Evolutionary conservation across 345 rosid genomes (phyloP).

Genomic region (Eutrema japonicum): DNA sequence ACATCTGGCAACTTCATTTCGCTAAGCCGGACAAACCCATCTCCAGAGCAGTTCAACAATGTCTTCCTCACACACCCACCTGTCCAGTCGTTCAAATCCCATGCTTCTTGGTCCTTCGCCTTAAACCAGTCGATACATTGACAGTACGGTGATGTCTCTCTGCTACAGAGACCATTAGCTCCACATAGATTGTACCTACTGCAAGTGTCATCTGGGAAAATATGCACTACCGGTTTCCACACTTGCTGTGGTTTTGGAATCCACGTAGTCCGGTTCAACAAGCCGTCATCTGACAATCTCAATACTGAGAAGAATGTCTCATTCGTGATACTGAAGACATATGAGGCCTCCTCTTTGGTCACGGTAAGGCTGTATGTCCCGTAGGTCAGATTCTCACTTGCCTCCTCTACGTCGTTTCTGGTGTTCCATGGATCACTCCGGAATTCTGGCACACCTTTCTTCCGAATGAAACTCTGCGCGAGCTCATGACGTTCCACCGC

Average conservation of each 20-base stretch:
- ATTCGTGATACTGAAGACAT: constrained; percentile 44
- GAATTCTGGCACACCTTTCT: neutral
- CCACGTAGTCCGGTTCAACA: neutral
- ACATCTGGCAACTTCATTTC: constrained; percentile 63
- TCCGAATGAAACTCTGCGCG: neutral
- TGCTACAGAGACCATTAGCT: constrained; percentile 61
- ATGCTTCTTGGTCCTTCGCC: constrained; percentile 52
- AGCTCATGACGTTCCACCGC: constrained; percentile 39
- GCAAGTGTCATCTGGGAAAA: constrained; percentile 69
- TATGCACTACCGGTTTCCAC: constrained; percentile 43
- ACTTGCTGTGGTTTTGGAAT: constrained; percentile 44
- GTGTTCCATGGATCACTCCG: constrained; percentile 77
- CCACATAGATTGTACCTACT: constrained; percentile 59
- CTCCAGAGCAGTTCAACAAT: constrained; percentile 46
- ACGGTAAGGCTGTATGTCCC: constrained; percentile 24
- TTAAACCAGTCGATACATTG: constrained; percentile 58
- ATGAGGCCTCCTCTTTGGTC: constrained; percentile 44
- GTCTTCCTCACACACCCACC: constrained; percentile 63
- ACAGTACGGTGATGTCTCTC: constrained; percentile 59
- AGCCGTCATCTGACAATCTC: constrained; percentile 41
- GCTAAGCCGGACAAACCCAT: constrained; percentile 51
- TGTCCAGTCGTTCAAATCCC: constrained; percentile 50
- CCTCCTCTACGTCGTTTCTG: constrained; percentile 36
- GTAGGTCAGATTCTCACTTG: neutral
- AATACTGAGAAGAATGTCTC: constrained; percentile 52